phyloP scores from a whole-genome alignment of 306 rosid genomes.

The Quercus robur region DNA sequence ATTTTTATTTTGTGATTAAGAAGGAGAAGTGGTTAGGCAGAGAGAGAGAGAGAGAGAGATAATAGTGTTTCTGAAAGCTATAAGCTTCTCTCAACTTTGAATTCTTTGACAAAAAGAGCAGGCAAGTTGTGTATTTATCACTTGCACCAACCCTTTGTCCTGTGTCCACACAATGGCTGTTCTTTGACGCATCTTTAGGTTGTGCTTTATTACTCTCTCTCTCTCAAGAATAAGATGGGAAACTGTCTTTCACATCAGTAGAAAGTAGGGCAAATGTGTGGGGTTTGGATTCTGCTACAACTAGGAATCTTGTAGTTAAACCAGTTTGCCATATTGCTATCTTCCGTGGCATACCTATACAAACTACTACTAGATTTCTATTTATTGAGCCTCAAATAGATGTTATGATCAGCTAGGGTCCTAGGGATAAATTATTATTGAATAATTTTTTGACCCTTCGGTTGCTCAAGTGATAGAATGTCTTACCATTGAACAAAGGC shows the following conservation, averaged over 20 bases:
- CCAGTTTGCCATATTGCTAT: too few relatives aligned
- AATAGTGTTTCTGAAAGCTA: background rate
- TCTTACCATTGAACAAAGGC: too few relatives aligned
- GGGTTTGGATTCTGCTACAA: background rate
- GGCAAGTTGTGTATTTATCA: slow-evolving; percentile 29
- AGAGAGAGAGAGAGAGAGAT: slow-evolving; percentile 18
- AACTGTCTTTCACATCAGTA: slow-evolving; percentile 7
- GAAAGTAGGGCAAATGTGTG: background rate
- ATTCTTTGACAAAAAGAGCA: slow-evolving; percentile 18
- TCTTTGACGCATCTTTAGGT: slow-evolving; percentile 7
- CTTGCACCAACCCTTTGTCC: slow-evolving; percentile 16
- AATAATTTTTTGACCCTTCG: background rate
- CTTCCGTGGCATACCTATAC: too few relatives aligned
- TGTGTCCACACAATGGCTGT: slow-evolving; percentile 10
- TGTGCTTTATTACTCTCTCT: background rate
- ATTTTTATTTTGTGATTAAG: background rate
- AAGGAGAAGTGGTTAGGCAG: slow-evolving; percentile 37
- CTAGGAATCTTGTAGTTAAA: too few relatives aligned
- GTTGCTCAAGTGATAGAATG: too few relatives aligned
- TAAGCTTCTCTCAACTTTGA: slow-evolving; percentile 13
- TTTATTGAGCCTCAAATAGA: background rate
- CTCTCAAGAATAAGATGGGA: slow-evolving; percentile 9
- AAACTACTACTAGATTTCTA: background rate
- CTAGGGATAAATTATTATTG: background rate
- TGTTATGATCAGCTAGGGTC: background rate